A percentile compares a stretch with the other conserved stretches of the same genome.
These are phyloP conservation scores for Corylus avellana DNA, from an alignment of 306 rosid species.

Conservation along the genomic window DNA sequence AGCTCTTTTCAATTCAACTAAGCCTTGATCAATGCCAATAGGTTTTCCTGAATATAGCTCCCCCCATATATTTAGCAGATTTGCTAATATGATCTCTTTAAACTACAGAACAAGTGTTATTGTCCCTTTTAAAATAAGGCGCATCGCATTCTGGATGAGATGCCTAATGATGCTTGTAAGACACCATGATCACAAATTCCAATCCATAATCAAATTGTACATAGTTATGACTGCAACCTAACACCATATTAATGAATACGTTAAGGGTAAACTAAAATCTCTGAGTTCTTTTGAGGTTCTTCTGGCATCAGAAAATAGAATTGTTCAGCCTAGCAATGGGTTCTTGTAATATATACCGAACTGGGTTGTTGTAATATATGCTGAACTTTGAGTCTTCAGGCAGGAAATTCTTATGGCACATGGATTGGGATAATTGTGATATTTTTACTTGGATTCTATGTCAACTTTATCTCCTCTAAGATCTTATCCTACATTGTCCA, in stretches of 20 bases:
- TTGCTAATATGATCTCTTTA: neutral
- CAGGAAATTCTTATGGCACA: neutral
- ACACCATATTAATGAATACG: neutral
- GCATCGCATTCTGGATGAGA: no score
- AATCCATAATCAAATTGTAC: neutral
- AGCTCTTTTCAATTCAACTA: no score
- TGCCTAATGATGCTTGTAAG: neutral
- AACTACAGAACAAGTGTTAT: neutral
- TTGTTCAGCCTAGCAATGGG: neutral
- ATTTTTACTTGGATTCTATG: no score
- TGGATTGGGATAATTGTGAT: neutral
- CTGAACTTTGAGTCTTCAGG: neutral
- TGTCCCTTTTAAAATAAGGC: neutral
- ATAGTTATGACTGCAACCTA: neutral
- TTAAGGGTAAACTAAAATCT: neutral
- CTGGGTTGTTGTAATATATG: neutral
- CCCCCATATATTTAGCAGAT: neutral
- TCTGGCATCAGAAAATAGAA: neutral
- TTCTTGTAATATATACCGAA: neutral
- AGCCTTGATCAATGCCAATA: neutral
- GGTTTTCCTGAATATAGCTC: neutral
- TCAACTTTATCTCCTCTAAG: no score
- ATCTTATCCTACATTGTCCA: neutral
- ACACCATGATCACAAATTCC: neutral
- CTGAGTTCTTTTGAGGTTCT: neutral